These are phyloP conservation scores for Hypocrella siamensis DNA, from an alignment of 2,329 filamentous ascomycete species.

Conservation along the genomic window DNA sequence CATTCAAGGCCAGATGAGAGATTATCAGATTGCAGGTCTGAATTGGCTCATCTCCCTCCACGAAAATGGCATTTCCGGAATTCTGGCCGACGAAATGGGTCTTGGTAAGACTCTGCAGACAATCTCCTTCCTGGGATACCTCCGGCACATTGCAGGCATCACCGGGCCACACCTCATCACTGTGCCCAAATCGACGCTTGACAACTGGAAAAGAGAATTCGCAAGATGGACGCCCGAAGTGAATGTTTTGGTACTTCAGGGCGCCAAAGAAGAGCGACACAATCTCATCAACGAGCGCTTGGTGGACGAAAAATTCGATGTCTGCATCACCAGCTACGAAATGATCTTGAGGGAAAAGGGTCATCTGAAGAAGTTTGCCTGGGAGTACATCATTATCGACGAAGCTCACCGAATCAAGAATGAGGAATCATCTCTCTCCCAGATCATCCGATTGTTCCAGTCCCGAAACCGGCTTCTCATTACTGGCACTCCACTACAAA, in stretches of 20 bases:
- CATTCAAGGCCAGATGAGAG: conserved; percentile 78
- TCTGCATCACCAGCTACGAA: conserved; percentile 96
- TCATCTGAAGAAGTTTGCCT: conserved; percentile 92
- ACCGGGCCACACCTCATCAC: conserved; percentile 80
- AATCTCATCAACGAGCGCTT: conserved; percentile 78
- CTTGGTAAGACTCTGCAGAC: conserved; percentile 95
- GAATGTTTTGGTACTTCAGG: conserved; percentile 84
- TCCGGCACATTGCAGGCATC: conserved; percentile 80
- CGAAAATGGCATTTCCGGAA: conserved; percentile 97
- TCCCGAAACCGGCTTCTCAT: conserved; percentile 91
- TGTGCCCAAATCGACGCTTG: conserved; percentile 91
- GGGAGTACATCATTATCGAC: conserved; percentile 99
- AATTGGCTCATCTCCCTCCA: conserved; percentile 98
- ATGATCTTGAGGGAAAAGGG: conserved; percentile 95
- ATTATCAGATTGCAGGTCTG: conserved; percentile 88
- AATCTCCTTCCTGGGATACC: conserved; percentile 88
- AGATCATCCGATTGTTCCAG: conserved; percentile 92
- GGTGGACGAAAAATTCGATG: conserved; percentile 91
- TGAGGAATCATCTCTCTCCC: conserved; percentile 89
- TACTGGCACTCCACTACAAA: conserved; percentile 91
- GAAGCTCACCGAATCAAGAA: conserved; percentile 98
- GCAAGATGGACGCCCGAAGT: conserved; percentile 89
- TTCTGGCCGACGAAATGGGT: conserved; percentile 97
- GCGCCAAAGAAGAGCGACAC: conserved; percentile 84
- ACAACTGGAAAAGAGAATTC: conserved; percentile 98